These are phyloP conservation scores for Chamaecyparis obtusa DNA, from an alignment of 75 land plant genomes.

Conservation along the genomic window DNA sequence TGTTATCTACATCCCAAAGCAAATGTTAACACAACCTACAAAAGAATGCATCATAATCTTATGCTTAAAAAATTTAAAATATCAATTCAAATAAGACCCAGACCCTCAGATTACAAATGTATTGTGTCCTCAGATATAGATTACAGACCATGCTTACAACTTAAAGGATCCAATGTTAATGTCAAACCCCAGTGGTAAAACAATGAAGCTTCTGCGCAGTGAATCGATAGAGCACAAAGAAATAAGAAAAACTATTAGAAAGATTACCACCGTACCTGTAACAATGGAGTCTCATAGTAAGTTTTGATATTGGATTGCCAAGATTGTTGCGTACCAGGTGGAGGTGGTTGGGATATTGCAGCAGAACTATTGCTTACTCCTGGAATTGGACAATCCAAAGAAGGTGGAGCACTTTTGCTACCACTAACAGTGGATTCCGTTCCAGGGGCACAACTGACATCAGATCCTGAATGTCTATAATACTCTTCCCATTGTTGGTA, in stretches of 20 bases:
- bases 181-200: neutral
- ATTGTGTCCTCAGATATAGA: neutral
- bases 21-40: neutral
- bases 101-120: neutral
- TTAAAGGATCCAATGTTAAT: neutral
- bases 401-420: slow-evolving; percentile 23
- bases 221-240: neutral
- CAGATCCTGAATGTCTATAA: slow-evolving; percentile 46
- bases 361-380: slow-evolving; percentile 33
- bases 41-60: neutral
- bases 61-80: neutral
- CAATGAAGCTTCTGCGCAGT: neutral
- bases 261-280: neutral
- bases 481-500: slow-evolving; percentile 74
- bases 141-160: neutral
- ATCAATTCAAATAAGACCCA: neutral
- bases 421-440: slow-evolving; percentile 46
- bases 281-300: neutral
- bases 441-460: slow-evolving; percentile 62
- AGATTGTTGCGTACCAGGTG: slow-evolving; percentile 59
- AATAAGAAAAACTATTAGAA: neutral
- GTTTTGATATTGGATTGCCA: slow-evolving; percentile 50
- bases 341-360: slow-evolving; percentile 45
- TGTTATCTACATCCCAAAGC: neutral
- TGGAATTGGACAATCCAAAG: slow-evolving; percentile 39